Evolutionary conservation across 805 yeast species (phyloP), one percentile per base, ranked within the genome.

Genomic region (Candida ponderosae): DNA sequence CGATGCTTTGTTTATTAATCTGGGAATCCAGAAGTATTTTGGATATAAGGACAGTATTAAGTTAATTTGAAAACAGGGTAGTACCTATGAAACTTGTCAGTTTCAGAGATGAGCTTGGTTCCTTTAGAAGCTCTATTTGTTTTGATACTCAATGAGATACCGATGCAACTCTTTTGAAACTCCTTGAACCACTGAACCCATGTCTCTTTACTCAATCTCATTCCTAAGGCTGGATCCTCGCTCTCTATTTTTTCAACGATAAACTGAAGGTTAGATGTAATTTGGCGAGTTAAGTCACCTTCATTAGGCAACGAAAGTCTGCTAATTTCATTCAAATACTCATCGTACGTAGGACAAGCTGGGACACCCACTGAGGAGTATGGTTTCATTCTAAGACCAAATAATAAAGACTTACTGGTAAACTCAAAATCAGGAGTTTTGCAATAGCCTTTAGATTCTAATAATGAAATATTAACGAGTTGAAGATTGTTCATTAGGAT

Each of bases 301-400:
- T 31, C 23, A 20, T 18, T 16, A 6, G 33, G 16, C 8, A 14
- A 11, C 14, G 33, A 20, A 4, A 4, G 55, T 50, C 18, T 41
- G 41, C 21, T 46, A 44, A 36, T 59, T 54, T 3, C 45, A 31
- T 1, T 47, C 18, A 34, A 39, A 48, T 13, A 29, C 18, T 21
- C 29, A 18, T 50, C 57, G 46, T 59, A 79, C 0, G 65, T 52
- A 3, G 90, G 88, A 31, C 75, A 49, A 21, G 67, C 70, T 1
- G 96, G 96, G 10, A 77, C 76, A 1, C 94, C 95, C 17, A 88
- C 81, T 0, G 87, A 72, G 18, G 81, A 73, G 62, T 82, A 85
- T 4, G 93, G 78, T 54, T 86, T 87, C 72, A 86, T 70, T 46
- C 95, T 72, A 33, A 87, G 60, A 9, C 68, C 60, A 51, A 70